Conservation (phyloP, 164 flowering plant species). For the Hamamelis virginiana region DNA sequence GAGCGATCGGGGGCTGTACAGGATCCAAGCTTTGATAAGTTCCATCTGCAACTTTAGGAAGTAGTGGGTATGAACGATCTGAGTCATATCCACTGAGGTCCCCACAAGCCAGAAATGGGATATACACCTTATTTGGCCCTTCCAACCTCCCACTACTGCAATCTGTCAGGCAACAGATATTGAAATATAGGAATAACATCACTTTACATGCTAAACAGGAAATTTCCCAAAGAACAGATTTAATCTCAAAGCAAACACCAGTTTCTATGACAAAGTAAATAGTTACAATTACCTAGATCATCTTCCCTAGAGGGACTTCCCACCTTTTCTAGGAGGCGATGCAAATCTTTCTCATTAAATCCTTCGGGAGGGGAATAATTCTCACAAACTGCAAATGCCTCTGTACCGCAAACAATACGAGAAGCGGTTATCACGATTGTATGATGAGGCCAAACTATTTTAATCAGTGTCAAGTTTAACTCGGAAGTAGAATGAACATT, state of each 20-base stretch:
- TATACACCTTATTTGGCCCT: slow-evolving; percentile 93
- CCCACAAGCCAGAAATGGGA: slow-evolving; percentile 96
- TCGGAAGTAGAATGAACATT: too few species aligned
- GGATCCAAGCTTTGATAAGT: slow-evolving; percentile 86
- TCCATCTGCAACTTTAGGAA: slow-evolving; percentile 68
- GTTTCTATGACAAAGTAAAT: too few species aligned
- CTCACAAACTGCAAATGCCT: slow-evolving; percentile 99
- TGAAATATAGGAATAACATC: neutral
- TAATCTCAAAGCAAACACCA: too few species aligned
- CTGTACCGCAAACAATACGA: slow-evolving; percentile 36
- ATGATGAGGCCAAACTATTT: neutral
- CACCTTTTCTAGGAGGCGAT: slow-evolving; percentile 80
- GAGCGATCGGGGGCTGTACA: slow-evolving; percentile 98
- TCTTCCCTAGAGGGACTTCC: slow-evolving; percentile 88
- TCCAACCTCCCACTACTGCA: slow-evolving; percentile 97
- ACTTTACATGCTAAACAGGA: neutral
- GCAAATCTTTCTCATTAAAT: slow-evolving; percentile 78
- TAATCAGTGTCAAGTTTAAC: neutral
- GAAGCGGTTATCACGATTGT: too few species aligned
- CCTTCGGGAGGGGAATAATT: slow-evolving; percentile 96
- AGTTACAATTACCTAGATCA: slow-evolving; percentile 74
- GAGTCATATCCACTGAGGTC: slow-evolving; percentile 93
- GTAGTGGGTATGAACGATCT: slow-evolving; percentile 97
- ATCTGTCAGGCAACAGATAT: slow-evolving; percentile 44
- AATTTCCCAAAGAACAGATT: too few species aligned